Percentiles rank a stretch among this genome's conserved stretches.
Evolutionary conservation across 1,139 yeast genomes (phyloP).

Genomic region (Candida frijolesensis): DNA sequence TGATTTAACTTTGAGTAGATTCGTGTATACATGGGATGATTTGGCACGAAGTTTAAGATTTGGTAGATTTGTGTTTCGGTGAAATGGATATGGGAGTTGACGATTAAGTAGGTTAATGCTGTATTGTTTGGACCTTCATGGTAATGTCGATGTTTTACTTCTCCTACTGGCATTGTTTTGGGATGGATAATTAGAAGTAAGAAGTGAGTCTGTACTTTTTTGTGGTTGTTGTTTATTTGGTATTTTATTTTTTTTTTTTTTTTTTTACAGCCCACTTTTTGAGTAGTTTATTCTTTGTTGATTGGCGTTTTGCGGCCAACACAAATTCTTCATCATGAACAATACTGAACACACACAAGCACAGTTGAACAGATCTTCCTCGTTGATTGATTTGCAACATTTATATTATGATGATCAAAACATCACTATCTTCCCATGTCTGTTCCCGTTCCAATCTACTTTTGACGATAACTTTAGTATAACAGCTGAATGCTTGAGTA

Average conservation of each 20-base stretch:
- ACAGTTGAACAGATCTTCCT: neutral
- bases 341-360: no score
- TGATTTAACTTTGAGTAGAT: constrained; percentile 16
- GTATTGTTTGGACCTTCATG: constrained; percentile 10
- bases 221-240: no score
- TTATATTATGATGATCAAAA: neutral
- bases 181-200: neutral
- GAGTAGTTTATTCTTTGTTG: no score
- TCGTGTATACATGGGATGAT: constrained; percentile 12
- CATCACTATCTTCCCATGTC: no score
- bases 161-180: constrained; percentile 2
- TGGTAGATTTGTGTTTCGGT: constrained; percentile 18
- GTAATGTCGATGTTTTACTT: neutral
- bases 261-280: neutral
- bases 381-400: neutral
- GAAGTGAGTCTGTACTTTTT: neutral
- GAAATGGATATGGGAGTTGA: constrained; percentile 17
- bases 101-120: constrained; percentile 19
- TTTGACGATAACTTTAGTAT: no score
- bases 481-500: neutral
- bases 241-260: neutral
- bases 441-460: no score
- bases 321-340: no score
- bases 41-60: constrained; percentile 16
- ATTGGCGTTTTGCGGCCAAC: no score